Percentiles rank a stretch among this genome's conserved stretches.
phyloP scores from a whole-genome alignment of 169 alveolate genomes.

The Plasmodium sp. region DNA sequence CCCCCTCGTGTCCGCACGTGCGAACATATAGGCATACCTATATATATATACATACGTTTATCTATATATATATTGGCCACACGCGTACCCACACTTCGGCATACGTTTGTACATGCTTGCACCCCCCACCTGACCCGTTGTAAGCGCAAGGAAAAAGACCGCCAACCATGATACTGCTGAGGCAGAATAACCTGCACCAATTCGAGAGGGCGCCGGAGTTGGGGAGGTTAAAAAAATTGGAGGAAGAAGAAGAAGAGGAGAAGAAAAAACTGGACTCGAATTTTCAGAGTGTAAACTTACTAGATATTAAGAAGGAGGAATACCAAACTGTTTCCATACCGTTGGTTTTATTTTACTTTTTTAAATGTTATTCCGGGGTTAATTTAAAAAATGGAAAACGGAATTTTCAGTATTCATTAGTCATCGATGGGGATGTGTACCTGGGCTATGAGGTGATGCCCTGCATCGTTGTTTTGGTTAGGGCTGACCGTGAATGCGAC shows the following conservation, averaged over 20 bases:
- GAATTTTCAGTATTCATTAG: conserved; percentile 21
- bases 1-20: not conserved
- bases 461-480: conserved; percentile 21
- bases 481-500: conserved; percentile 11
- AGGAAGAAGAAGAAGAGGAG: not conserved
- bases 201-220: not conserved
- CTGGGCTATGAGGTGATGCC: conserved; percentile 36
- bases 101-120: conserved; percentile 26
- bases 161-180: conserved; percentile 18
- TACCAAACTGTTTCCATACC: not conserved
- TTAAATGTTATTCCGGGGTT: conserved; percentile 13
- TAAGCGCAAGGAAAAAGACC: not conserved
- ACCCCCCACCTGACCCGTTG: not conserved
- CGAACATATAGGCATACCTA: not conserved
- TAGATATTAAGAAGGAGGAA: conserved; percentile 23
- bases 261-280: not conserved
- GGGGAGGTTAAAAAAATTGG: not conserved
- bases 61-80: too few relatives aligned
- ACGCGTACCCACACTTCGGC: not conserved
- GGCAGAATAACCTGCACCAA: not conserved
- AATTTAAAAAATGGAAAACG: conserved; percentile 10
- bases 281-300: conserved; percentile 5
- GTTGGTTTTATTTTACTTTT: conserved; percentile 17
- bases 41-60: too few relatives aligned
- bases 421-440: conserved; percentile 31